A percentile compares a stretch with the other conserved stretches of the same genome.
These are phyloP conservation scores for Apiotrichum gamsii DNA, from an alignment of 1,284 basidiomycete genomes.

Conservation along the genomic window DNA sequence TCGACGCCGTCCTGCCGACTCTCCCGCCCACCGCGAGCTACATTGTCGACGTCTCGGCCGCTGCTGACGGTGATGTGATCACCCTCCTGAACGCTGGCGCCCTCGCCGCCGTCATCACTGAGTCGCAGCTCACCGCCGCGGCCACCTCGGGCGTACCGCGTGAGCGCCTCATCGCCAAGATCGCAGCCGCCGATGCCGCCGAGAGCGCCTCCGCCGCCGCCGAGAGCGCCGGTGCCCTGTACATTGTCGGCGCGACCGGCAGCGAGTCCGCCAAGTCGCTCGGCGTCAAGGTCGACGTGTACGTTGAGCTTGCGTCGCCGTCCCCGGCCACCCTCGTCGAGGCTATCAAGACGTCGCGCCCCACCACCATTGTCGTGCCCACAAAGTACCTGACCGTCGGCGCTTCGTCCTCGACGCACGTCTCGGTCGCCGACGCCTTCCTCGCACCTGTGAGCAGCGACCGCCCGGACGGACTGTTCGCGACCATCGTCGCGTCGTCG, in stretches of 20 bases:
- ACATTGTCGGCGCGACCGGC: slow-evolving; percentile 22
- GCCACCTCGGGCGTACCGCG: slow-evolving; percentile 52
- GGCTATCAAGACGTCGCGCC: slow-evolving; percentile 58
- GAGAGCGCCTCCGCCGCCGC: slow-evolving; percentile 59
- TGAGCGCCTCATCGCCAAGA: slow-evolving; percentile 64
- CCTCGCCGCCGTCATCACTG: slow-evolving; percentile 67
- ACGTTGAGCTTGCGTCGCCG: slow-evolving; percentile 53
- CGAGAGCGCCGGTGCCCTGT: slow-evolving; percentile 22
- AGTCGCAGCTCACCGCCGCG: slow-evolving; percentile 60
- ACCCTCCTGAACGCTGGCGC: slow-evolving; percentile 67
- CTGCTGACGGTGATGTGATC: slow-evolving; percentile 57
- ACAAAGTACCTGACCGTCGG: slow-evolving; percentile 62
- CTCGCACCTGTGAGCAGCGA: slow-evolving; percentile 76
- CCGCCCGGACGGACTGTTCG: slow-evolving; percentile 84
- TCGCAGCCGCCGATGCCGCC: slow-evolving; percentile 66
- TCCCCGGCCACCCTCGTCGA: slow-evolving; percentile 49
- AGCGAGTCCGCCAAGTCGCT: slow-evolving; percentile 62
- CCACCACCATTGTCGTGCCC: slow-evolving; percentile 68
- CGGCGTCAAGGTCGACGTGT: slow-evolving; percentile 63
- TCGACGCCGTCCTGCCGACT: slow-evolving; percentile 32
- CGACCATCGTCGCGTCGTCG: slow-evolving; percentile 74
- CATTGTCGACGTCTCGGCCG: slow-evolving; percentile 56
- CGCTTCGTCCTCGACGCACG: slow-evolving; percentile 54
- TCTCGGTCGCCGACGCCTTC: slow-evolving; percentile 80
- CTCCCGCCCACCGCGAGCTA: slow-evolving; percentile 41